Conservation (phyloP, 106 monocot genomes). For the Triglochin maritima region DNA sequence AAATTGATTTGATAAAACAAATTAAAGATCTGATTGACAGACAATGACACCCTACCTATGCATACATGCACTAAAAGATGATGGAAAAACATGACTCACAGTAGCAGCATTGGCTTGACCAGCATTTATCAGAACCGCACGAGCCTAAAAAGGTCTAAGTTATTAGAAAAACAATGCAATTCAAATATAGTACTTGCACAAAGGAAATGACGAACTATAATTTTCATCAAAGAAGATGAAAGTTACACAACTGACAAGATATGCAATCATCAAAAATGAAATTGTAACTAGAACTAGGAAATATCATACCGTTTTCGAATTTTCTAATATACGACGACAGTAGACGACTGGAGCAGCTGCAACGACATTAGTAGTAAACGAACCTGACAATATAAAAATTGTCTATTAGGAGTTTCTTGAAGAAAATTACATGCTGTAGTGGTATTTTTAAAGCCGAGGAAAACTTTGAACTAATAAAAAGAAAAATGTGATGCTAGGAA, state of each 20-base stretch:
- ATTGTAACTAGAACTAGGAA: too few relatives aligned
- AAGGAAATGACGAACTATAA: not conserved
- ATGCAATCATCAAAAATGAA: too few relatives aligned
- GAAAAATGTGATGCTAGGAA: too few relatives aligned
- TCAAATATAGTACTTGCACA: too few relatives aligned
- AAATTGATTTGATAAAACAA: too few relatives aligned
- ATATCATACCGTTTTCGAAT: constrained; percentile 37
- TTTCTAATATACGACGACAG: constrained; percentile 48
- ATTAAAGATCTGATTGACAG: too few relatives aligned
- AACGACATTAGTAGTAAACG: constrained; percentile 88
- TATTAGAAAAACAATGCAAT: too few relatives aligned
- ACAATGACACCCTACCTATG: too few relatives aligned
- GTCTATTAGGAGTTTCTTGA: not conserved
- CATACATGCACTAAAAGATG: not conserved
- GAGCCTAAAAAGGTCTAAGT: constrained; percentile 37
- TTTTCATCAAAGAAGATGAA: not conserved
- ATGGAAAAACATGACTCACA: constrained; percentile 33
- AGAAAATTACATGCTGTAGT: too few relatives aligned
- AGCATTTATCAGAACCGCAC: constrained; percentile 92
- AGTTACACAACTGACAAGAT: too few relatives aligned
- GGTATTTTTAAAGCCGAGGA: not conserved
- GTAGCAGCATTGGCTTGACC: constrained; percentile 99
- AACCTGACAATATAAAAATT: constrained; percentile 30
- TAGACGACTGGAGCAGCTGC: constrained; percentile 93
- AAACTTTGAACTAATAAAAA: too few relatives aligned